These are phyloP conservation scores for Parachlorella kessleri DNA, from an alignment of 139 green algal species.

Conservation along the genomic window DNA sequence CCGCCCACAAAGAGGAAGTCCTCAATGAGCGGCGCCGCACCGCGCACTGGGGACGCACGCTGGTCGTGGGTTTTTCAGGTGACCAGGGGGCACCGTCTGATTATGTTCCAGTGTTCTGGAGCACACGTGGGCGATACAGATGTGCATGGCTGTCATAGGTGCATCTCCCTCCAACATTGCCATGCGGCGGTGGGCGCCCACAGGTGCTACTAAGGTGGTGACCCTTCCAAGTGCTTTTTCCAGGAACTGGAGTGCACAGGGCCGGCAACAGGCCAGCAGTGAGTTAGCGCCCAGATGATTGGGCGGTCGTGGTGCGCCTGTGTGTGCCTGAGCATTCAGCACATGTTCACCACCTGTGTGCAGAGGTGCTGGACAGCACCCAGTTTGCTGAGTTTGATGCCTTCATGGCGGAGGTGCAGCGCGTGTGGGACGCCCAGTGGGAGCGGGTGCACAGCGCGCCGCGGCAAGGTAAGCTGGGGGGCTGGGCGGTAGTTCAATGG, in stretches of 20 bases:
- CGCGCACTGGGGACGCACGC: constrained; percentile 32
- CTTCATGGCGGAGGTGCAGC: constrained; percentile 25
- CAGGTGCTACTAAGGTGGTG: neutral
- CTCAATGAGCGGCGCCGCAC: constrained; percentile 28
- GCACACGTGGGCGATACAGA: too few species aligned
- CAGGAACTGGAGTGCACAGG: too few species aligned
- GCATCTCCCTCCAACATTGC: neutral
- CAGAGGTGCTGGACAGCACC: constrained; percentile 32
- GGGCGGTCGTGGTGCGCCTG: too few species aligned
- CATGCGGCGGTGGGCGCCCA: neutral
- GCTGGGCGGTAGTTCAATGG: too few species aligned
- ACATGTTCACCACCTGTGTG: neutral
- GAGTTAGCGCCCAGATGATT: neutral
- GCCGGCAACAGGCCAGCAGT: neutral
- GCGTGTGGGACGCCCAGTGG: constrained; percentile 26
- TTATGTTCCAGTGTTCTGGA: too few species aligned
- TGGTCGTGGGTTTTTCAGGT: constrained; percentile 37
- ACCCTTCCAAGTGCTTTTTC: too few species aligned
- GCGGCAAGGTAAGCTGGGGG: neutral
- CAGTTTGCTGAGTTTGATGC: constrained; percentile 18
- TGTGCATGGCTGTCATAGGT: too few species aligned
- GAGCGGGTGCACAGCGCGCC: constrained; percentile 10
- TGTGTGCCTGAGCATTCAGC: neutral
- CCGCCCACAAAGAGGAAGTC: constrained; percentile 71
- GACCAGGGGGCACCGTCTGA: too few species aligned